Evolutionary conservation across 1,139 yeast genomes (phyloP).

Genomic region (Debaryomycetaceae sp.): DNA sequence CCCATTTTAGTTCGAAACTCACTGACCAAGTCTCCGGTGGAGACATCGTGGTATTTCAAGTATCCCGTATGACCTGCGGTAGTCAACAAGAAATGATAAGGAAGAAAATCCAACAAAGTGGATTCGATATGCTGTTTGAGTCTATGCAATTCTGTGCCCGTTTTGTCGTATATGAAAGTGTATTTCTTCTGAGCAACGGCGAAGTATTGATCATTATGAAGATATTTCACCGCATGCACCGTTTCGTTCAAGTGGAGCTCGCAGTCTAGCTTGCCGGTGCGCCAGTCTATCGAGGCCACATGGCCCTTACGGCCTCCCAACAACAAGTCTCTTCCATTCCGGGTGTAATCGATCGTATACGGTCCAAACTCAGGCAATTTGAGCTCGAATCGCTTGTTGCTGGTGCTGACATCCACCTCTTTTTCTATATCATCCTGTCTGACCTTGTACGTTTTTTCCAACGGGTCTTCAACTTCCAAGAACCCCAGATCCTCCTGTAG

Average conservation of each 20-base stretch:
- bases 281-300: constrained; percentile 95
- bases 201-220: constrained; percentile 89
- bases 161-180: constrained; percentile 85
- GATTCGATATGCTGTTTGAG: constrained; percentile 87
- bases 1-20: constrained; percentile 87
- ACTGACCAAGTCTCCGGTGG: constrained; percentile 83
- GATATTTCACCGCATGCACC: constrained; percentile 80
- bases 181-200: constrained; percentile 97
- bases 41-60: constrained; percentile 89
- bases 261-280: constrained; percentile 74
- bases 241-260: constrained; percentile 88
- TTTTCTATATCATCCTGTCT: constrained; percentile 74
- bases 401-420: constrained; percentile 77
- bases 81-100: constrained; percentile 84
- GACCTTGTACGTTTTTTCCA: constrained; percentile 88
- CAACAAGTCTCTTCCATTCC: constrained; percentile 83
- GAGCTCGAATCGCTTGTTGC: constrained; percentile 71
- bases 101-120: constrained; percentile 79
- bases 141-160: constrained; percentile 89
- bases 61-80: constrained; percentile 88
- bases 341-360: constrained; percentile 71
- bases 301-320: constrained; percentile 92
- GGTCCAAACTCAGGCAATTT: constrained; percentile 82
- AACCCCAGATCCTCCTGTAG: constrained; percentile 82
- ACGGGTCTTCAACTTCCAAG: constrained; percentile 79